Base-by-base conservation (phyloP, 2,329 filamentous ascomycete genomes). In the Elsinoe necatrix region DNA sequence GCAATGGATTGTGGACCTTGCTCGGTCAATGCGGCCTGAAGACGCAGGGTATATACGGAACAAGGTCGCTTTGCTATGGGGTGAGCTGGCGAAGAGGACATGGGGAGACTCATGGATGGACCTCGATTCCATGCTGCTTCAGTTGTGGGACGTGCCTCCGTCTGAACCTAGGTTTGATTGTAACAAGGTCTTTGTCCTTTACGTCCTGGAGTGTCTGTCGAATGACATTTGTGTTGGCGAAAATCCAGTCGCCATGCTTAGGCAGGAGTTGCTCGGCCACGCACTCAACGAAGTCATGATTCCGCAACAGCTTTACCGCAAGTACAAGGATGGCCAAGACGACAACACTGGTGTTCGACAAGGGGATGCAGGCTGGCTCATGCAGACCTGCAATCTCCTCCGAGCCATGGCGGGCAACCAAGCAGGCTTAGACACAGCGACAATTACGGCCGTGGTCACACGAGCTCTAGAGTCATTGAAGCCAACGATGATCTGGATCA, bases 201-300 rank as follows among this genome's bases (percentile, higher is more conserved):
- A 86, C 59, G 82, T 97, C 43, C 78, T 98, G 52, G 93, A 97
- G 73, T 91, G 86, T 16, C 78, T 98, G 31, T 95, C 92, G 2
- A 93, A 97, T 63, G 93, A 97, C 69, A 83, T 96, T 54, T 95
- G 97, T 73, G 88, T 87, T 63, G 84, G 88, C 34, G 93, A 97
- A 67, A 93, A 97, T 71, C 80, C 87, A 1, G 84, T 90, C 3
- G 90, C 92, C 12, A 86, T 87, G 14, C 75, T 95, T 65, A 83
- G 92, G 61, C 88, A 92, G 67, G 86, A 85, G 54, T 82, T 88
- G 56, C 80, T 98, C 60, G 95, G 90, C 68, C 87, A 89, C 68
- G 88, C 89, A 9, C 87, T 93, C 66, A 88, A 97, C 60, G 93
- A 97, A 69, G 90, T 97, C 60, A 95, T 95, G 69, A 95, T 91